These are phyloP conservation scores for Auricularia auricula-judae DNA, from an alignment of 768 basidiomycete genomes.

Conservation along the genomic window DNA sequence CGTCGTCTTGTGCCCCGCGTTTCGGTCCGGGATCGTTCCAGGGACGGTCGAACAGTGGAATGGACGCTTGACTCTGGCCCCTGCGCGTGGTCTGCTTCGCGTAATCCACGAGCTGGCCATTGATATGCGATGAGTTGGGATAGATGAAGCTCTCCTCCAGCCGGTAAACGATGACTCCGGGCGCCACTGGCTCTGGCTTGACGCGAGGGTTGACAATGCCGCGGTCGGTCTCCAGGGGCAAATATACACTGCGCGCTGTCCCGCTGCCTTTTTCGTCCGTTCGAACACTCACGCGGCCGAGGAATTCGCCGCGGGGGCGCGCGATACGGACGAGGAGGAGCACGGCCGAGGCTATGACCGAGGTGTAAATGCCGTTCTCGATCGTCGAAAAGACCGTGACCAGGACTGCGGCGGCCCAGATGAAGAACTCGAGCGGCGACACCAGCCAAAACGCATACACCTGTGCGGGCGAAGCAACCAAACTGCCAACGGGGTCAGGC, in stretches of 20 bases:
- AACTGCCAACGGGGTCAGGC: conserved; percentile 17
- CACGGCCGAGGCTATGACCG: conserved; percentile 65
- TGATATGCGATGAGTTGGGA: conserved; percentile 62
- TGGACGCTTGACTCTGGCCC: conserved; percentile 58
- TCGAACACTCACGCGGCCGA: conserved; percentile 68
- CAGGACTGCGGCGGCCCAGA: conserved; percentile 78
- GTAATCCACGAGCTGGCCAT: conserved; percentile 65
- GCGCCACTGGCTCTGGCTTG: conserved; percentile 64
- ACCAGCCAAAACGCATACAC: conserved; percentile 90
- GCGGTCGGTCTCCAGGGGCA: conserved; percentile 46
- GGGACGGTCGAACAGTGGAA: conserved; percentile 61
- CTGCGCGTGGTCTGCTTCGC: conserved; percentile 69
- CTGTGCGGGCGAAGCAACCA: conserved; percentile 74
- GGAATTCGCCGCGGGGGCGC: conserved; percentile 79
- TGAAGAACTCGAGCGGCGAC: conserved; percentile 84
- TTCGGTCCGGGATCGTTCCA: conserved; percentile 91
- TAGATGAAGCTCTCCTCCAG: conserved; percentile 86
- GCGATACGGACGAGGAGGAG: conserved; percentile 82
- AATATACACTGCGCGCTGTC: conserved; percentile 62
- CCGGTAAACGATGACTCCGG: conserved; percentile 85
- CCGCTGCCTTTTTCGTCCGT: conserved; percentile 21
- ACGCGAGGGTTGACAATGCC: conserved; percentile 58
- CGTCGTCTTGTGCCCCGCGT: conserved; percentile 33
- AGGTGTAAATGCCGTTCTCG: conserved; percentile 86
- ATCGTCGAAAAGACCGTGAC: conserved; percentile 90